These are phyloP conservation scores for Anisogramma anomala DNA, from an alignment of 2,329 filamentous ascomycete species.

Conservation along the genomic window DNA sequence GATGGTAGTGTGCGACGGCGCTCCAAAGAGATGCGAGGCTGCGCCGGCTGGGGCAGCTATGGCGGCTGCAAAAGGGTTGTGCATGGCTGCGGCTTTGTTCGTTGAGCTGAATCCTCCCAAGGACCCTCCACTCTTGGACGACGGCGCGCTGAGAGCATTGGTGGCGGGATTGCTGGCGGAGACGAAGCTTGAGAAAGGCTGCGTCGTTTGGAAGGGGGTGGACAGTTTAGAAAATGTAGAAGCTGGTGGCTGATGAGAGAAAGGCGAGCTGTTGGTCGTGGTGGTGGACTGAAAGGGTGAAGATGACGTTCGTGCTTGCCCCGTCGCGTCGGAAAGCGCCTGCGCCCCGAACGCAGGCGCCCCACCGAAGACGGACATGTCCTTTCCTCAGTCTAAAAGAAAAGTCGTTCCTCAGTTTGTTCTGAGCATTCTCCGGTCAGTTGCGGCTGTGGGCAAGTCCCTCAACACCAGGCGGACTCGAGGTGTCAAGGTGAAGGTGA, in stretches of 20 bases:
- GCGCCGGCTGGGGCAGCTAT: background rate
- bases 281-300: conserved; percentile 14
- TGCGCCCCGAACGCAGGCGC: conserved; percentile 15
- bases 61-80: conserved; percentile 11
- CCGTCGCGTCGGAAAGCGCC: conserved; percentile 12
- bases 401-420: conserved; percentile 1
- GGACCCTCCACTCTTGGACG: conserved; percentile 2
- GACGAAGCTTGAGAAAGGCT: conserved; percentile 1
- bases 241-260: conserved; percentile 4
- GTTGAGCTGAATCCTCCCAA: conserved; percentile 5
- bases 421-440: background rate
- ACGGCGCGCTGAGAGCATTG: conserved; percentile 1
- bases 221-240: background rate
- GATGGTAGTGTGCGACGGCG: conserved; percentile 4
- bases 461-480: background rate
- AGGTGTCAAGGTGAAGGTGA: background rate
- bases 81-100: conserved; percentile 4
- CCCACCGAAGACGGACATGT: conserved; percentile 15
- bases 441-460: background rate
- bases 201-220: background rate
- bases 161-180: background rate
- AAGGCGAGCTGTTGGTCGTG: conserved; percentile 7
- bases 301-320: conserved; percentile 4
- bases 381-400: background rate
- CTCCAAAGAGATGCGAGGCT: conserved; percentile 14